A percentile compares a stretch with the other conserved stretches of the same genome.
These are phyloP conservation scores for Brasilioporus rufonigricans DNA, from an alignment of 768 basidiomycete species.

Conservation along the genomic window DNA sequence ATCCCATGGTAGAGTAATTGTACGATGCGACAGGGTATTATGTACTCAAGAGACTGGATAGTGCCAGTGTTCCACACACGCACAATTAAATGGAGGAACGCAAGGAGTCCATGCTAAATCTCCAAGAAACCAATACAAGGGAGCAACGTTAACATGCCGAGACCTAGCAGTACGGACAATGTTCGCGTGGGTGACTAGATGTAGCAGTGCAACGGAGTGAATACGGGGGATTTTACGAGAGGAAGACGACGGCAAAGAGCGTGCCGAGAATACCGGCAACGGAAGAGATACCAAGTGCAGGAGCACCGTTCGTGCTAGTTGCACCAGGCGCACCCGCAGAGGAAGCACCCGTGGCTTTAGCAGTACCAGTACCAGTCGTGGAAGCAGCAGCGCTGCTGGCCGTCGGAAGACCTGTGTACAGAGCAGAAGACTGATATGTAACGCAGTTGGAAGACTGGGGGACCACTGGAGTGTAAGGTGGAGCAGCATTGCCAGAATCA, in stretches of 20 bases:
- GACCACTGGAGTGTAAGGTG: constrained; percentile 41
- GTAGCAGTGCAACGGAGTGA: neutral
- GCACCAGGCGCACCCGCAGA: constrained; percentile 11
- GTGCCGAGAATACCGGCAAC: constrained; percentile 35
- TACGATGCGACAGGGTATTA: constrained; percentile 19
- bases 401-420: constrained; percentile 33
- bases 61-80: constrained; percentile 25
- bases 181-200: constrained; percentile 3
- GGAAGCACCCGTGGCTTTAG: constrained; percentile 9
- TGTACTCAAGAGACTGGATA: constrained; percentile 15
- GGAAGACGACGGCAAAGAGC: constrained; percentile 37
- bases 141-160: neutral
- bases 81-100: constrained; percentile 4
- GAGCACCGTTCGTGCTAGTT: constrained; percentile 13
- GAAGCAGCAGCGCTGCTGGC: neutral
- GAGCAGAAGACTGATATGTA: constrained; percentile 33
- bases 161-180: neutral
- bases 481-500: constrained; percentile 23
- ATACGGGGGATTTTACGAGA: constrained; percentile 27
- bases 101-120: constrained; percentile 8
- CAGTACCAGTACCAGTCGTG: neutral
- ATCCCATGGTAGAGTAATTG: constrained; percentile 14
- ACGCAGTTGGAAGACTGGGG: constrained; percentile 47
- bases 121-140: constrained; percentile 3
- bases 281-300: constrained; percentile 30